Base-by-base conservation (phyloP, 73 alveolate genomes). In the Uronychia binucleata region DNA sequence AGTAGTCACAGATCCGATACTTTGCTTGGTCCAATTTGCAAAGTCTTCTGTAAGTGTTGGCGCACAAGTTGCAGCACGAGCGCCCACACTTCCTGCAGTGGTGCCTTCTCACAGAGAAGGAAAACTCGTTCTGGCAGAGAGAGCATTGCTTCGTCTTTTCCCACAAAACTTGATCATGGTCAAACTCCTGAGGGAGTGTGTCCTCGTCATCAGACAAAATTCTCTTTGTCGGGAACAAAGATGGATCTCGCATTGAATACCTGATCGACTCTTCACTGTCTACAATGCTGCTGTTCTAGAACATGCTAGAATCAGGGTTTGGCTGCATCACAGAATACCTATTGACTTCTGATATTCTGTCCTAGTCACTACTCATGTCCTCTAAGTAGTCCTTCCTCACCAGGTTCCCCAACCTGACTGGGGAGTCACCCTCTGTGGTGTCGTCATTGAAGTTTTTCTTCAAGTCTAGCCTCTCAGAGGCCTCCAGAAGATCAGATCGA, bases 1-100 rank as follows among this genome's bases (percentile, higher is more conserved):
- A 75, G 32, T 75, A 75, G 30, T 75, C 81, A 30, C 81, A 75
- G n/a, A 32, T 75, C n/a, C 81, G 46, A 30, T 75, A 75, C 32
- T 75, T 75, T 32, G 28, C 32, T 75, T 75, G 28, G 30, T 75
- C 81, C 5, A 75, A 27, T 26, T 26, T 26, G 8, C 59, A 75
- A 1, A 75, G 27, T 30, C 32, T 8, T 25, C 46, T 28, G 29
- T 28, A 26, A 30, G 28, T 75, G 32, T 75, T 75, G 58, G 81
- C 28, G 30, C 81, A 75, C 25, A 26, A 28, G 19, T 35, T 26
- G 30, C 81, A 75, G 32, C 81, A 75, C 29, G 81, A 75, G 25
- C 81, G 25, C 1, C 81, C 81, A 27, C 81, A 75, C 29, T 75
- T 28, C 58, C 81, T 26, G 27, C 81, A 75, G 27, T 75, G 81